Evolutionary conservation across 176 grass and related monocot genomes (phyloP), one percentile per base, ranked within the genome.

Genomic region (Poa pratensis): DNA sequence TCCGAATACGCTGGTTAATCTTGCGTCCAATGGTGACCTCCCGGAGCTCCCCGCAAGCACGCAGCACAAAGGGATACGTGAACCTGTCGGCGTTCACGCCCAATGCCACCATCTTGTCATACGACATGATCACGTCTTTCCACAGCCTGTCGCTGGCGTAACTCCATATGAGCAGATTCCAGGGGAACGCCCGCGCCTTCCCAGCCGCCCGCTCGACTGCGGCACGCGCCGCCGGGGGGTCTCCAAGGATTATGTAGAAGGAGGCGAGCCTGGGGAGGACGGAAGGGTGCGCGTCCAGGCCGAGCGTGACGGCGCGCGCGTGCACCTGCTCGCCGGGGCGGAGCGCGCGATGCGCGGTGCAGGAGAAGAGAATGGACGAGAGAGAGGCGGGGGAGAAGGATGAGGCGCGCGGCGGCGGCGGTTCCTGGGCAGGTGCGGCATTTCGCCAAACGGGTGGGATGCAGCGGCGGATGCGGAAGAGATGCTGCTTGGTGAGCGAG

Each of bases 31-130:
- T 8, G 18, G 62, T 8, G 78, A 89, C 19, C 26, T 93, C 89
- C 32, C 73, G 72, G 20, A 75, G 81, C 89, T 89, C 83, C 12
- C 88, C 83, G 18, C 94, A 96, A 1, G 88, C 88, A 6, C 88
- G 73, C 48, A 96, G 86, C 50, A 91, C 80, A 65, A 91, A 87
- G 3, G 94, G 86, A 84, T 87, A 96, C 0, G 91, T 93, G 92
- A 86, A 94, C 39, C 18, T 80, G 49, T 90, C 79, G 45, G 88
- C 32, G 43, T 15, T 9, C 23, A 90, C 79, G 63, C 83, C 83
- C 79, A 78, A 22, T 14, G 32, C 80, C 59, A 75, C 45, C 89
- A 91, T 89, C 77, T 20, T 76, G 19, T 49, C 55, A 55, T 91
- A 87, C 46, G 80, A 40, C 20, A 82, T 40, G 57, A 94, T 75